Conservation (phyloP, 495 filamentous ascomycete species). For the Aspergillus sclerotiicarbonarius region DNA sequence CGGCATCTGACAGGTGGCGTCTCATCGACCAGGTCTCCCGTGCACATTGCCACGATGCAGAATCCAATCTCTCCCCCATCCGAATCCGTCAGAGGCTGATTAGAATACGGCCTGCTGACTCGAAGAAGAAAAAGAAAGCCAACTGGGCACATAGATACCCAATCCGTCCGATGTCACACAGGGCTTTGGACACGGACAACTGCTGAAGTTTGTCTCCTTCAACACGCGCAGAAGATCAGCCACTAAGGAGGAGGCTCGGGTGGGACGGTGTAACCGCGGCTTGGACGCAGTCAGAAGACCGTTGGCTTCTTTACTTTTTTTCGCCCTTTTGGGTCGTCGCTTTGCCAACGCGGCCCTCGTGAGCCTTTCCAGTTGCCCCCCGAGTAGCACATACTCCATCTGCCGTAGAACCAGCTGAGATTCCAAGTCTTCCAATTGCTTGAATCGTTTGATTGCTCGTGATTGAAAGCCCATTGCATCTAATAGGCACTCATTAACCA, state of each 20-base stretch:
- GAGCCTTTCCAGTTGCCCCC: neutral
- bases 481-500: neutral
- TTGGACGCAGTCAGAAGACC: conserved; percentile 6
- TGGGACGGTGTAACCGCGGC: conserved; percentile 4
- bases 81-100: no score
- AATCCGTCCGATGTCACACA: neutral
- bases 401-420: conserved; percentile 4
- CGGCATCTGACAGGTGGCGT: no score
- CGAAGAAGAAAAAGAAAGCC: no score
- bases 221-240: conserved; percentile 2
- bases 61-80: no score
- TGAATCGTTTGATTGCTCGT: conserved; percentile 2
- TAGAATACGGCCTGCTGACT: no score
- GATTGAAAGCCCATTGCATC: neutral
- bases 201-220: conserved; percentile 2
- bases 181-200: neutral
- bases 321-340: neutral
- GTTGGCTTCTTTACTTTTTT: conserved; percentile 1
- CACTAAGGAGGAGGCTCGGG: neutral
- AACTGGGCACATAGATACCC: neutral
- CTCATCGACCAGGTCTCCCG: no score
- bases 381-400: neutral
- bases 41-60: no score
- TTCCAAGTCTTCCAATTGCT: neutral
- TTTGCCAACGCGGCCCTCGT: neutral